Conservation (phyloP, 345 rosid genomes). For the Punica granatum region DNA sequence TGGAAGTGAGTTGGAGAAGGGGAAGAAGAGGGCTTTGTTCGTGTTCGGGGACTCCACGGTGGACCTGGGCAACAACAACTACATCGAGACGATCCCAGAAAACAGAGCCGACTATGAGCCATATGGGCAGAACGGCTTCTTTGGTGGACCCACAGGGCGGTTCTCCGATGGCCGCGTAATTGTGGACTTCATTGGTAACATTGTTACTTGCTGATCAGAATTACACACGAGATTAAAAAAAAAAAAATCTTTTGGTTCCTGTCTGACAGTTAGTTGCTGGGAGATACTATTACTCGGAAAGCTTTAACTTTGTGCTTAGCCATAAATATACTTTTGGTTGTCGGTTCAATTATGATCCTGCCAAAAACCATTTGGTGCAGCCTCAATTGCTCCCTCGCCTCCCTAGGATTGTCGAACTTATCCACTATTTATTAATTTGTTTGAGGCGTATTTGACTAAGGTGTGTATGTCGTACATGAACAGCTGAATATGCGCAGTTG, state of each 20-base stretch:
- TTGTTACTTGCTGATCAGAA: neutral
- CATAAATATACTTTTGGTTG: neutral
- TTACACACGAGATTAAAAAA: neutral
- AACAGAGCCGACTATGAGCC: constrained; percentile 35
- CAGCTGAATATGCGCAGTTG: constrained; percentile 45
- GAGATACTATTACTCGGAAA: too few species aligned
- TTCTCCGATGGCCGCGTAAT: constrained; percentile 48
- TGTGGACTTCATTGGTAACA: constrained; percentile 45
- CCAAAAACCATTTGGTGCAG: neutral
- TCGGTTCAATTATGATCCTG: neutral
- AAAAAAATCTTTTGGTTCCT: too few species aligned
- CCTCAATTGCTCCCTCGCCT: neutral
- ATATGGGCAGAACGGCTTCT: constrained; percentile 38
- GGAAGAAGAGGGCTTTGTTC: constrained; percentile 23
- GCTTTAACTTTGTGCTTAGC: too few species aligned
- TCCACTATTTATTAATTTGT: neutral
- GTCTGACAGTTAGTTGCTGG: too few species aligned
- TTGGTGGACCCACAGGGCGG: constrained; percentile 33
- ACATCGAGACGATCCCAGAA: constrained; percentile 31
- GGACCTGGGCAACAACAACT: constrained; percentile 48
- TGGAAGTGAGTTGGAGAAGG: neutral
- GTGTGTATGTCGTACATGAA: neutral
- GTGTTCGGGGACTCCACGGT: constrained; percentile 51
- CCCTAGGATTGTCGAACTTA: neutral
- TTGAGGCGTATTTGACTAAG: too few species aligned